Percentiles rank a stretch among this genome's conserved stretches.
Evolutionary conservation across 1,139 yeast genomes (phyloP).

Genomic region (Yamadazyma trypodendri): DNA sequence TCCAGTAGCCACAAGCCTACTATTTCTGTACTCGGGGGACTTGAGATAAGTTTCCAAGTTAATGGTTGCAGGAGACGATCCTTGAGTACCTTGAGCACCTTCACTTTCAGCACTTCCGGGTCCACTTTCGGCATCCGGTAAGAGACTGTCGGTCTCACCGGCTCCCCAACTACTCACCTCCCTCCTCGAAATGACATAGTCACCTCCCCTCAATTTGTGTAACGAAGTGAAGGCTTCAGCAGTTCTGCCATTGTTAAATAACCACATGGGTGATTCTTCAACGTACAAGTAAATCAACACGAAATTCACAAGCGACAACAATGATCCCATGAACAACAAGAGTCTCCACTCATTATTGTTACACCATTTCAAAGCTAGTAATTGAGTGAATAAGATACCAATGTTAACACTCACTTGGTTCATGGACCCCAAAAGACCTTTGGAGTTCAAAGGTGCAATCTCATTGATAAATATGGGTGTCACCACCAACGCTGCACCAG

Average conservation of each 20-base stretch:
- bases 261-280: constrained; percentile 89
- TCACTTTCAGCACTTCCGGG: neutral
- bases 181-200: constrained; percentile 31
- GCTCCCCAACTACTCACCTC: constrained; percentile 41
- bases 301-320: constrained; percentile 51
- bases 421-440: constrained; percentile 84
- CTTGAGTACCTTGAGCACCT: constrained; percentile 2
- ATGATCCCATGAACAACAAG: constrained; percentile 58
- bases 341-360: constrained; percentile 69
- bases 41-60: constrained; percentile 46
- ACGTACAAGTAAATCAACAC: constrained; percentile 41
- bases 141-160: constrained; percentile 13
- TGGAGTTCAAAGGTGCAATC: constrained; percentile 62
- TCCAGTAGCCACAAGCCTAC: constrained; percentile 67
- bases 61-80: constrained; percentile 17
- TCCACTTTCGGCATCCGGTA: constrained; percentile 7
- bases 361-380: constrained; percentile 68
- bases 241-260: constrained; percentile 37
- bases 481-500: constrained; percentile 83
- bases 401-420: constrained; percentile 81
- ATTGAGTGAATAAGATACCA: constrained; percentile 80
- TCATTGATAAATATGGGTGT: constrained; percentile 82
- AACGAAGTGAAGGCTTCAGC: constrained; percentile 35
- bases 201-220: constrained; percentile 43
- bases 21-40: constrained; percentile 50